A percentile compares a stretch with the other conserved stretches of the same genome.
Conservation (phyloP, 148 eudicot species). For the Rhododendron kiyosumense region DNA sequence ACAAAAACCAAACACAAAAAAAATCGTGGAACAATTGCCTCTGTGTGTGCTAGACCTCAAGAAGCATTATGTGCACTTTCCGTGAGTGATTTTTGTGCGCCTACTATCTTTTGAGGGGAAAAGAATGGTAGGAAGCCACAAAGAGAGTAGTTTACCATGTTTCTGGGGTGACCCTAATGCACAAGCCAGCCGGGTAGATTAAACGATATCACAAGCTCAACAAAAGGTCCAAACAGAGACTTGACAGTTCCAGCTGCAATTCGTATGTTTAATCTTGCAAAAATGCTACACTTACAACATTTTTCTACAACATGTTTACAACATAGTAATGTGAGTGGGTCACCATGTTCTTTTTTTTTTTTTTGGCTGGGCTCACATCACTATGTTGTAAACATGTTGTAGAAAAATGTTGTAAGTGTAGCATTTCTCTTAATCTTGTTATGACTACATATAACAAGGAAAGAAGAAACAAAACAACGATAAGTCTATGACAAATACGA, state of each 20-base stretch:
- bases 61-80: not conserved
- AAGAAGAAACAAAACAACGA: not conserved
- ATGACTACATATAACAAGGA: not conserved
- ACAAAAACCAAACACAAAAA: not conserved
- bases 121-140: not conserved
- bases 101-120: too few relatives aligned
- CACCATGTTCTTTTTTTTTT: too few relatives aligned
- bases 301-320: too few relatives aligned
- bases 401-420: too few relatives aligned
- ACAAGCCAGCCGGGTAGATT: slow-evolving; percentile 91
- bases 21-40: not conserved
- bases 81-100: not conserved
- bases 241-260: slow-evolving; percentile 58
- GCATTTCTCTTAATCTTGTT: not conserved
- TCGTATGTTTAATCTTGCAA: not conserved
- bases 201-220: slow-evolving; percentile 63
- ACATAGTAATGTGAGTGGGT: too few relatives aligned
- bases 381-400: too few relatives aligned
- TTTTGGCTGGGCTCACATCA: too few relatives aligned
- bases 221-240: slow-evolving; percentile 72
- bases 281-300: too few relatives aligned
- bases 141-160: slow-evolving; percentile 54
- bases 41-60: not conserved
- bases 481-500: not conserved
- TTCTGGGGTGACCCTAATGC: slow-evolving; percentile 97